Percentiles rank a stretch among this genome's conserved stretches.
Evolutionary conservation across 345 rosid genomes (phyloP).

Genomic region (Excoecaria agallocha): DNA sequence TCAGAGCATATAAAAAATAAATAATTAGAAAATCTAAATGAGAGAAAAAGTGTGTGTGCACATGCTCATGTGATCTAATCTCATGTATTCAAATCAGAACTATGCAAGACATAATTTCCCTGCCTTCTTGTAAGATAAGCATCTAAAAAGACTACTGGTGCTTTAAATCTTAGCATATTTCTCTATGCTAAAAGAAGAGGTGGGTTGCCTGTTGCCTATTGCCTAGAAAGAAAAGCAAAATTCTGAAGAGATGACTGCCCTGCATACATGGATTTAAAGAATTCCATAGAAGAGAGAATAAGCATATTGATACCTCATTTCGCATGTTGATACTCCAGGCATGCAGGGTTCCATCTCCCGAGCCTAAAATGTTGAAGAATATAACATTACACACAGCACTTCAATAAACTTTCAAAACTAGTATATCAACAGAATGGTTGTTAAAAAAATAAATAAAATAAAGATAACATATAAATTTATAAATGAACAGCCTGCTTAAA

Average conservation of each 20-base stretch:
- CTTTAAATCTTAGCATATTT: neutral
- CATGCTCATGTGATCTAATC: no score
- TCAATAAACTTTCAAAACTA: neutral
- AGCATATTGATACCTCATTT: conserved; percentile 59
- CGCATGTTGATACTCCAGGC: conserved; percentile 79
- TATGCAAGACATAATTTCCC: neutral
- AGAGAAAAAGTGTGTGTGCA: no score
- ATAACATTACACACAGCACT: neutral
- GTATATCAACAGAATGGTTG: neutral
- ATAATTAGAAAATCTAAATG: no score
- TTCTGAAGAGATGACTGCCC: neutral
- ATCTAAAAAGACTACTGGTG: neutral
- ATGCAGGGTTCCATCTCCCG: conserved; percentile 89
- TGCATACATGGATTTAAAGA: neutral
- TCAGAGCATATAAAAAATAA: no score
- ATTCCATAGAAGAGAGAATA: neutral
- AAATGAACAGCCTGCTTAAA: no score
- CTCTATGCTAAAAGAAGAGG: neutral
- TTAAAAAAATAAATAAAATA: no score
- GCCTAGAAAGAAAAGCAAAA: neutral
- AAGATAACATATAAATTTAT: no score
- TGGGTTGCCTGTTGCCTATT: neutral
- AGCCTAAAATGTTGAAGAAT: conserved; percentile 45
- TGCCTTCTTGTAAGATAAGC: neutral
- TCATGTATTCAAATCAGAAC: no score